These are phyloP conservation scores for Aureobasidium namibiae DNA, from an alignment of 2,329 filamentous ascomycete genomes.

Conservation along the genomic window DNA sequence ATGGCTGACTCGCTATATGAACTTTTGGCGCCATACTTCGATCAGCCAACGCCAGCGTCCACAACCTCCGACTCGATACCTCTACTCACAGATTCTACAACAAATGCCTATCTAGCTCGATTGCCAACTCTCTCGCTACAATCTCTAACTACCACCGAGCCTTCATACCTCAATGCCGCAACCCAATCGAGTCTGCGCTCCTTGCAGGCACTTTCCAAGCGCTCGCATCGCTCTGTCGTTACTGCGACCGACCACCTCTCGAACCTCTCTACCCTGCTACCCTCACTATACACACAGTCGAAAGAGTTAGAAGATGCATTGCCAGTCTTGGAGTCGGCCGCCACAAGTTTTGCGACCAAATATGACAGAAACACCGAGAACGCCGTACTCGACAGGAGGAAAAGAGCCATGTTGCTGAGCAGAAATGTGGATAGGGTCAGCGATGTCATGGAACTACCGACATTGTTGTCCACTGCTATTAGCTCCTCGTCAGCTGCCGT, in stretches of 20 bases:
- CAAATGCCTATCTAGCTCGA: constrained; percentile 64
- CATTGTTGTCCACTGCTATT: constrained; percentile 73
- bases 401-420: constrained; percentile 70
- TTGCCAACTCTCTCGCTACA: constrained; percentile 69
- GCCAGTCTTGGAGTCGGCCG: constrained; percentile 69
- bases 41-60: constrained; percentile 23
- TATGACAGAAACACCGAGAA: constrained; percentile 65
- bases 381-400: constrained; percentile 60
- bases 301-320: constrained; percentile 62
- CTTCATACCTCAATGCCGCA: constrained; percentile 68
- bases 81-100: constrained; percentile 40
- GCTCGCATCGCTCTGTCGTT: constrained; percentile 78
- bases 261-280: constrained; percentile 65
- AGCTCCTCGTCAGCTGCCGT: constrained; percentile 43
- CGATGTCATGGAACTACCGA: constrained; percentile 84
- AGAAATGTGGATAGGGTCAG: constrained; percentile 83
- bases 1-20: constrained; percentile 61
- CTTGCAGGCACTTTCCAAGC: constrained; percentile 79
- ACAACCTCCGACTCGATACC: constrained; percentile 27
- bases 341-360: constrained; percentile 70
- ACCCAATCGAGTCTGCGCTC: constrained; percentile 75
- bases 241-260: constrained; percentile 69
- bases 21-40: constrained; percentile 56
- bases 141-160: constrained; percentile 65
- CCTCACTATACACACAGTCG: constrained; percentile 57